Evolutionary conservation across 108 stramenopile genomes (phyloP).

Genomic region (Seminavis robusta): DNA sequence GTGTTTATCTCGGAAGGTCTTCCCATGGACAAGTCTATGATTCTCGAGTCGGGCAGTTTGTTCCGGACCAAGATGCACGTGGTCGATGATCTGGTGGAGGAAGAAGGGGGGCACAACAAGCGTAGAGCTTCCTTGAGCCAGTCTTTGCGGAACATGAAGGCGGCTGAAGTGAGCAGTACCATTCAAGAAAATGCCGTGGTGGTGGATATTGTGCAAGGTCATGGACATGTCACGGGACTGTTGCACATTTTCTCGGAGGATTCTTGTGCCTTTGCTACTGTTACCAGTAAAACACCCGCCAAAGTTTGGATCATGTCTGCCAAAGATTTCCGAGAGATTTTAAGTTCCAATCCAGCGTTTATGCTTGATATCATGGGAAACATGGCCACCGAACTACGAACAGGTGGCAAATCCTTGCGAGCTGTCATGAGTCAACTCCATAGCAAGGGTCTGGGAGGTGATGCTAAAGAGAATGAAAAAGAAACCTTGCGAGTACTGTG

Average conservation of each 20-base stretch:
- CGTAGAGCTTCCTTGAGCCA: neutral
- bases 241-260: constrained; percentile 26
- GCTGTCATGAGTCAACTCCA: constrained; percentile 14
- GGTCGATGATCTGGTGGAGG: no score
- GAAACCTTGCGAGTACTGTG: constrained; percentile 44
- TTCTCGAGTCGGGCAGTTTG: constrained; percentile 45
- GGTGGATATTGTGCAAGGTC: constrained; percentile 31
- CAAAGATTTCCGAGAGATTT: constrained; percentile 24
- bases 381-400: constrained; percentile 21
- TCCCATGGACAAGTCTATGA: constrained; percentile 24
- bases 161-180: neutral
- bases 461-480: constrained; percentile 2
- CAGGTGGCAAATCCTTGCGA: constrained; percentile 20
- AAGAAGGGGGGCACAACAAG: constrained; percentile 8
- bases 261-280: constrained; percentile 37
- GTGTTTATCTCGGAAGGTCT: constrained; percentile 55
- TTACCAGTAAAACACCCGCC: constrained; percentile 26
- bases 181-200: constrained; percentile 17
- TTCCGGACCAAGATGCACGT: constrained; percentile 37
- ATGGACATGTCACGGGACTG: constrained; percentile 42
- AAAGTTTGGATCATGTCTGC: constrained; percentile 40
- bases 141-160: neutral
- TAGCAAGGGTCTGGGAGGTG: no score
- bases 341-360: constrained; percentile 25
- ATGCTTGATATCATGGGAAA: constrained; percentile 25